Conservation (phyloP, 2,329 filamentous ascomycete genomes). For the Botrytis byssoidea region DNA sequence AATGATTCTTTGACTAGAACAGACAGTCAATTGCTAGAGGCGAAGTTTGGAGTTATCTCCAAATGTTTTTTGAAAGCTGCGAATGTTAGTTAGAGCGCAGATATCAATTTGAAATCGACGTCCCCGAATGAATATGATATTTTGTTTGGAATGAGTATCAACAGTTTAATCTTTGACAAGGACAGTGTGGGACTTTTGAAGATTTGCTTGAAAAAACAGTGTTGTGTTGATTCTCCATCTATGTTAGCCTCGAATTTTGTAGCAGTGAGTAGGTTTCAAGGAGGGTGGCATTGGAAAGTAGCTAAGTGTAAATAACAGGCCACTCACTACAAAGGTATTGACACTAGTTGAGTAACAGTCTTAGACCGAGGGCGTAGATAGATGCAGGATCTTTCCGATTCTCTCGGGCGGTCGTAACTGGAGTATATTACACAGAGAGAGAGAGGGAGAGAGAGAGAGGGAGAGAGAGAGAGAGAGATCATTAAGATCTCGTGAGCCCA, state of each 20-base stretch:
- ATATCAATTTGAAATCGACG: not conserved
- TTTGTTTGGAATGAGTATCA: not conserved
- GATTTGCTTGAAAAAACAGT: not conserved
- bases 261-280: not conserved
- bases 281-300: not conserved
- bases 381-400: not conserved
- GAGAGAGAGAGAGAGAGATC: not conserved
- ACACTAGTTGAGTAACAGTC: not conserved
- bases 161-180: not conserved
- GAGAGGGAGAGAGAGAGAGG: accelerated
- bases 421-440: not conserved
- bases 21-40: not conserved
- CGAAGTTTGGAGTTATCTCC: not conserved
- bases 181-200: not conserved
- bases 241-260: not conserved
- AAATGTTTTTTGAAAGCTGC: not conserved
- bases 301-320: not conserved
- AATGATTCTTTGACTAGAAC: not conserved
- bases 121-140: not conserved
- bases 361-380: not conserved
- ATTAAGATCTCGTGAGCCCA: no score
- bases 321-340: not conserved
- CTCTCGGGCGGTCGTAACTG: not conserved
- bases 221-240: not conserved
- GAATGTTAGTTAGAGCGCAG: not conserved